Conservation (phyloP, 108 stramenopile species). For the Pseudonitzschia pungens region DNA sequence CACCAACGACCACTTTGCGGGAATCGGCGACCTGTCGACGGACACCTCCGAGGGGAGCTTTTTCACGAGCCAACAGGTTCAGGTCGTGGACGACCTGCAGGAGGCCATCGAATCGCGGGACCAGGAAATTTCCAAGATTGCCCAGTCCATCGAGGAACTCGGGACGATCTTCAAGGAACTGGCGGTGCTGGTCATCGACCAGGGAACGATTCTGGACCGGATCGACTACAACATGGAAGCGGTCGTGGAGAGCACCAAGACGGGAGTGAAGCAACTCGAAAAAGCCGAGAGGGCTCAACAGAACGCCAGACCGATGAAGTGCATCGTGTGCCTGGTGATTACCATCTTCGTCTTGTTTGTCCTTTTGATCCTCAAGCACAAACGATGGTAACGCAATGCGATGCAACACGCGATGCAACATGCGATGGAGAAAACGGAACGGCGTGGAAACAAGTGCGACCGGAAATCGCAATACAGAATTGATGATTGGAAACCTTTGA, state of each 20-base stretch:
- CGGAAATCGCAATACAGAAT: too few species aligned
- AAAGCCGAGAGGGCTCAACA: slow-evolving; percentile 96
- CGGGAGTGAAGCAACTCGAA: slow-evolving; percentile 95
- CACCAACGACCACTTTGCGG: slow-evolving; percentile 65
- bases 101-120: slow-evolving; percentile 83
- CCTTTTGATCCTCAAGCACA: slow-evolving; percentile 83
- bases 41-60: slow-evolving; percentile 54
- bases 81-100: slow-evolving; percentile 84
- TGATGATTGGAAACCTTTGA: too few species aligned
- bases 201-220: slow-evolving; percentile 99
- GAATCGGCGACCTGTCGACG: slow-evolving; percentile 64
- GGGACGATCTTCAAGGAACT: slow-evolving; percentile 98
- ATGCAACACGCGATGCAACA: too few species aligned
- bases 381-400: slow-evolving; percentile 4
- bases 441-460: too few species aligned
- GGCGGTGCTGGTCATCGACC: slow-evolving; percentile 99
- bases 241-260: slow-evolving; percentile 97
- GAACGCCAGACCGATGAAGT: slow-evolving; percentile 93
- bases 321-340: slow-evolving; percentile 78
- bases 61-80: slow-evolving; percentile 73
- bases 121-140: slow-evolving; percentile 93
- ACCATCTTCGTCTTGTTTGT: slow-evolving; percentile 81
- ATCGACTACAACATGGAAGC: slow-evolving; percentile 99
- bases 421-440: too few species aligned
- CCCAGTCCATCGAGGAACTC: slow-evolving; percentile 96